Base-by-base conservation (phyloP, 768 basidiomycete species). In the Termitomyces sp. region DNA sequence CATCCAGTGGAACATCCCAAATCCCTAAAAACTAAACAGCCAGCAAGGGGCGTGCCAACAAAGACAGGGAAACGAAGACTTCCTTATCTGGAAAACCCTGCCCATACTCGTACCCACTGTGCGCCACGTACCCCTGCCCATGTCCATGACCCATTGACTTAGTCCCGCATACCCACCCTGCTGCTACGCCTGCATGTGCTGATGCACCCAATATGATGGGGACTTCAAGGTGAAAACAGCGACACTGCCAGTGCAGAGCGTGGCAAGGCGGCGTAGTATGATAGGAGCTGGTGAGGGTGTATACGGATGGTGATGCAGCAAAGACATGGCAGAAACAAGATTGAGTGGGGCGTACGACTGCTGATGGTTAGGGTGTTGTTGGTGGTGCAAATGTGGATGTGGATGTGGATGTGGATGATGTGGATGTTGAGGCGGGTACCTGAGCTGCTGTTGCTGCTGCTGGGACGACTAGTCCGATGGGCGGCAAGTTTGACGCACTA, bases 401-500 rank as follows among this genome's bases (percentile, higher is more conserved):
- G n/a, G n/a, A n/a, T n/a, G n/a, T n/a, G 62, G 67, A 23, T 60
- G 58, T 25, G 60, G 70, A 15, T 50, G 70, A 58, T 68, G 69
- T 56, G 48, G 52, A 23, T 59, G 59, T 22, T 62, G 70, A 52
- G 49, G 54, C 25, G 39, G 27, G 13, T 46, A 47, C 16, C 5
- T 22, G n/a, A 50, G 56, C 35, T 58, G 66, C 32, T 56, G 5
- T 12, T 40, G n/a, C 20, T 58, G 20, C 48, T 50, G n/a, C n/a
- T n/a, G n/a, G 29, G 58, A 56, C 54, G 54, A 56, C 40, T 33
- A 48, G n/a, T 40, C 39, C 18, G 42, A 45, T 33, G 40, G 49
- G 54, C 15, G 56, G 46, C 5, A 52, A 50, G 5, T 41, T 47
- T 42, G 58, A 54, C 58, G 60, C 69, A 50, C 59, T 51, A 63